Evolutionary conservation across 768 basidiomycete genomes (phyloP), one percentile per base, ranked within the genome.

Genomic region (Boletus sensibilis): DNA sequence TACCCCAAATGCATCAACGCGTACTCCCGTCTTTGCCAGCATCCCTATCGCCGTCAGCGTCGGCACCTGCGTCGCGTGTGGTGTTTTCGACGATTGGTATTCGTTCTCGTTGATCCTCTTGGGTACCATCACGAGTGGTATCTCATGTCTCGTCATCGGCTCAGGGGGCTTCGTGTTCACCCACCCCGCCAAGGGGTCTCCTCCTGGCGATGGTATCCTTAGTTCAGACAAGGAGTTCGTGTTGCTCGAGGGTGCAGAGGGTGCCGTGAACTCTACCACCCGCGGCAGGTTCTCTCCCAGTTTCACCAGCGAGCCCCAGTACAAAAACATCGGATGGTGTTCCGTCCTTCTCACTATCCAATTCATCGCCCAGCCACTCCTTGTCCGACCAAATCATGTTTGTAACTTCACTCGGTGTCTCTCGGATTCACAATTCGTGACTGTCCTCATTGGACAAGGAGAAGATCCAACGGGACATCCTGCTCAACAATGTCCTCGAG

Each of bases 391-490:
- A 75, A 55, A 61, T 72, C 54, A 62, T 75, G 65, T 76, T 75
- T 46, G 62, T 75, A 38, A 0, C 52, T 12, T 68, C 73, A 0
- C 70, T 75, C 9, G 68, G 53, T 18, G 67, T 73, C 33, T 75
- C 75, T 14, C 74, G 72, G 72, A 21, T 58, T 4, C 74, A 76
- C 50, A 75, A 74, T 42, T 68, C 66, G 11, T 74, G 66, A 61
- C 49, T 76, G 1, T 69, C 74, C 3, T 72, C 70, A 8, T 61
- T 79, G 73, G 75, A 80, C 45, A 71, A 59, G 52, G 71, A 68
- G 14, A 62, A 59, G 40, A 58, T 66, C 10, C 66, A 76, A 55
- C 62, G 56, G 25, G 48, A 62, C 21, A 53, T 74, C 12, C 20
- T 73, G 6, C 18, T 72, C 12, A 25, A 61, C 23, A 59, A 41